phyloP scores from a whole-genome alignment of 306 rosid species.

The Sicyos baderoa region DNA sequence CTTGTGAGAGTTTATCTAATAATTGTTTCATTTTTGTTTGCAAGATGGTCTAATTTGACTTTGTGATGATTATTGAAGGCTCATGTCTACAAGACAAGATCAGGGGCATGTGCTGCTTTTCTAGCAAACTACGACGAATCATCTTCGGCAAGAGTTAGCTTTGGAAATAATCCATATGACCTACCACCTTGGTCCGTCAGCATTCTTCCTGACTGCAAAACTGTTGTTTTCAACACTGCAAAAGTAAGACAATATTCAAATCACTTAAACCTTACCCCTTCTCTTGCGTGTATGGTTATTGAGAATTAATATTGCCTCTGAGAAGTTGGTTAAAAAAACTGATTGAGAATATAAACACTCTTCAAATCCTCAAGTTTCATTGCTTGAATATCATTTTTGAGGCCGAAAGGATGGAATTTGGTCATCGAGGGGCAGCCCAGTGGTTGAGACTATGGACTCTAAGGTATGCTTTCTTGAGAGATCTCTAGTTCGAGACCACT shows the following conservation, averaged over 20 bases:
- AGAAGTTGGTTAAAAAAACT: background rate
- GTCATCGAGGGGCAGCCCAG: no score
- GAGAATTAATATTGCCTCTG: background rate
- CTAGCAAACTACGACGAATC: slow-evolving; percentile 65
- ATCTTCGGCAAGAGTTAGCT: slow-evolving; percentile 41
- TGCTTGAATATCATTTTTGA: background rate
- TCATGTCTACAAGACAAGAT: slow-evolving; percentile 50
- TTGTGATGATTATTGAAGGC: slow-evolving; percentile 36
- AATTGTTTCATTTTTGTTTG: background rate
- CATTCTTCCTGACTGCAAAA: slow-evolving; percentile 91
- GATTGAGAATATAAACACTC: background rate
- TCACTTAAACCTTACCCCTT: background rate
- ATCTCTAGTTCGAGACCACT: no score
- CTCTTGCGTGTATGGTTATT: background rate
- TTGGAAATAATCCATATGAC: slow-evolving; percentile 53
- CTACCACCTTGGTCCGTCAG: slow-evolving; percentile 91
- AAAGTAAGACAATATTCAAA: slow-evolving; percentile 38
- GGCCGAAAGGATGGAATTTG: slow-evolving; percentile 13
- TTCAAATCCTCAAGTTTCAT: background rate
- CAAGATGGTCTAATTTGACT: slow-evolving; percentile 6
- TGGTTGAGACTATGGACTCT: no score
- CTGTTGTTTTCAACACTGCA: slow-evolving; percentile 75
- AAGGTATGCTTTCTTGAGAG: no score
- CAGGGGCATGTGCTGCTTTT: slow-evolving; percentile 70
- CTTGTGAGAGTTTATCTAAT: slow-evolving; percentile 12